A percentile compares a stretch with the other conserved stretches of the same genome.
Conservation (phyloP, 257 asterid species). For the Solanum neorickii region DNA sequence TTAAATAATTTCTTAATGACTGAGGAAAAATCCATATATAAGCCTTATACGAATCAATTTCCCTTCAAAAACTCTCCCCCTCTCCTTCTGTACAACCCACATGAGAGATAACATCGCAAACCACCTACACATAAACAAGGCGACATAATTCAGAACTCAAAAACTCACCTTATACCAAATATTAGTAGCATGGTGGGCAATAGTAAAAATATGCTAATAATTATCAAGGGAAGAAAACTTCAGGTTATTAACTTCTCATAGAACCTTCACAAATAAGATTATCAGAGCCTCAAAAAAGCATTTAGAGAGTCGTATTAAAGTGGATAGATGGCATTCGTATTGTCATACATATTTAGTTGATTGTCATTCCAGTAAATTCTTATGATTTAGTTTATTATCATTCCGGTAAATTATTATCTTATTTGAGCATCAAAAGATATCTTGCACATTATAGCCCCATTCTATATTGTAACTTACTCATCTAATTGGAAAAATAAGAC, state of each 20-base stretch:
- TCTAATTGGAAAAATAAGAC: background rate
- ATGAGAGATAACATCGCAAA: too few relatives aligned
- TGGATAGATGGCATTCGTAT: background rate
- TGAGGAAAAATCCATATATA: too few relatives aligned
- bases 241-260: conserved; percentile 61
- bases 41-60: background rate
- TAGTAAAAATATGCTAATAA: background rate
- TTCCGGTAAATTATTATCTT: background rate
- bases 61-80: background rate
- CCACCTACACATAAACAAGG: background rate
- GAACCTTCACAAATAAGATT: conserved; percentile 30
- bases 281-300: background rate
- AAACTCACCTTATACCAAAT: background rate
- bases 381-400: too few relatives aligned
- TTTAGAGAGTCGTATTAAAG: background rate
- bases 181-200: background rate
- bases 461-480: background rate
- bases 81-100: background rate
- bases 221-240: background rate
- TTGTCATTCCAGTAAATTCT: background rate
- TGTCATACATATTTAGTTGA: background rate
- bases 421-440: background rate
- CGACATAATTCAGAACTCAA: background rate
- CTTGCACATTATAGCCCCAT: background rate
- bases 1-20: too few relatives aligned